These are phyloP conservation scores for Beauveria pseudobassiana DNA, from an alignment of 2,329 filamentous ascomycete genomes.

Conservation along the genomic window DNA sequence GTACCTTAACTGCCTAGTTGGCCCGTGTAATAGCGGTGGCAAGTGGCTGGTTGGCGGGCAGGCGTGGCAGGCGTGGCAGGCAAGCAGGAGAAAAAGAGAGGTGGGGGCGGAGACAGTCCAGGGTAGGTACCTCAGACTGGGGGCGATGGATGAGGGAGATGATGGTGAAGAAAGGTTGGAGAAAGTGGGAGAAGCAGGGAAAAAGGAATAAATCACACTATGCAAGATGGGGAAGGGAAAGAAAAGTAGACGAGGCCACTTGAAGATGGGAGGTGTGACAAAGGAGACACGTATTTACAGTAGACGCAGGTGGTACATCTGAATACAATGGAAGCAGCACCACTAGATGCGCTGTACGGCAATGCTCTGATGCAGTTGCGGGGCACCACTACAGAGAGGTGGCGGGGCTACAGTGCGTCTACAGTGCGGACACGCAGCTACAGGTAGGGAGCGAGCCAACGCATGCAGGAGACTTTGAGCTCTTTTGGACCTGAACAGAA, in stretches of 20 bases:
- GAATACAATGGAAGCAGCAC: neutral
- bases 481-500: neutral
- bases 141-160: neutral
- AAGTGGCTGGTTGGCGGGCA: too few species aligned
- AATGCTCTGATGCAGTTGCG: neutral
- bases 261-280: neutral
- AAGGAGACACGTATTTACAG: neutral
- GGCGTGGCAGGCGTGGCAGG: too few species aligned
- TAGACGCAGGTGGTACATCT: too few species aligned
- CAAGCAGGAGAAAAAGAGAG: neutral
- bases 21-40: too few species aligned
- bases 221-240: neutral
- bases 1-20: too few species aligned
- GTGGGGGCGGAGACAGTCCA: constrained; percentile 7
- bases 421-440: neutral
- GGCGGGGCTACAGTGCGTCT: neutral
- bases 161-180: neutral
- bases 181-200: neutral
- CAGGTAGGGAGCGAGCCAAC: neutral
- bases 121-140: neutral
- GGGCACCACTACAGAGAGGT: neutral
- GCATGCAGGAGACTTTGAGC: neutral
- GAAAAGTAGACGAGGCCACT: neutral
- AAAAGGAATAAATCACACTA: neutral
- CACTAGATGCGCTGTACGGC: neutral